Evolutionary conservation across 106 monocot species (phyloP), one percentile per base, ranked within the genome.

Genomic region (Apostasia shenzhenica): DNA sequence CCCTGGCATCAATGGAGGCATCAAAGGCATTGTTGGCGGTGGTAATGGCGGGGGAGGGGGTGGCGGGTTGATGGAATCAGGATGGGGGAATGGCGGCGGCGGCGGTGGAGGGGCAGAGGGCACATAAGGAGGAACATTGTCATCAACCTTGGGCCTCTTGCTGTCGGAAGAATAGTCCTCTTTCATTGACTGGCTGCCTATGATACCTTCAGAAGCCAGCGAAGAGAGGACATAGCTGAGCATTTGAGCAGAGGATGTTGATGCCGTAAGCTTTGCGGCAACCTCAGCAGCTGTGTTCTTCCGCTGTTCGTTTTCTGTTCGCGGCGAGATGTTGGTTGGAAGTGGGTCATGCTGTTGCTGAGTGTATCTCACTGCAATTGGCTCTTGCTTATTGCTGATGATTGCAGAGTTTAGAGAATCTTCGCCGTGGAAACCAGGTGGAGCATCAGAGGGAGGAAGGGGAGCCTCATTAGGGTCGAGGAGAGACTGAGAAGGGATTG

Each of bases 151-250:
- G 1, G 76, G 76, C 37, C 82, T 80, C 81, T 93, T 92, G 59
- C 4, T 72, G 14, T 77, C 75, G 41, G 74, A 61, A 76, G 76
- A 11, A 53, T 71, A 50, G n/a, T 92, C 83, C 59, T 81, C 79
- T 14, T 75, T 75, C 61, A 14, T 67, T 7, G 70, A 49, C 8
- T 76, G 80, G 37, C 47, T 37, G 37, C 48, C 49, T 44, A 84
- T 78, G 61, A 50, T 67, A 58, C 80, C 79, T 53, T 89, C 86
- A 0, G 89, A 80, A 3, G 84, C 90, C 8, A 94, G 75, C 53
- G 90, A 87, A 5, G 90, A 90, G 45, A 90, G 79, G 8, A 90
- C 86, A 55, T 78, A 81, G 43, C 79, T 82, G 59, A 87, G 82
- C 87, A 87, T 81, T 59, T 87, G 74, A 9, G 84, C 90, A 1